Evolutionary conservation across 371 early-diverging fungal species (phyloP), one percentile per base, ranked within the genome.

Genomic region (Homolaphlyctis polyrhiza): DNA sequence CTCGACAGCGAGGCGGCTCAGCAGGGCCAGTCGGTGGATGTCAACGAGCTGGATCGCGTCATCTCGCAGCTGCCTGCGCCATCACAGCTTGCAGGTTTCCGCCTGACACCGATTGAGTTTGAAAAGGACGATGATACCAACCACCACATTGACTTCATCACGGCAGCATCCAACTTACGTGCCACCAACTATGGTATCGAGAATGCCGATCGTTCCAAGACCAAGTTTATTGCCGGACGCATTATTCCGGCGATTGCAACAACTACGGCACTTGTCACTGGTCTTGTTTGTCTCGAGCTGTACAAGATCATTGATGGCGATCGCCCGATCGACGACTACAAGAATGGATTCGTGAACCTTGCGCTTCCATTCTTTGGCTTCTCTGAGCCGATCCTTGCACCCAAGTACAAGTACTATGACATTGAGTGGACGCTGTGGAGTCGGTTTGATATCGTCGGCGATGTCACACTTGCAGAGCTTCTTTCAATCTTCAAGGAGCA

Each of bases 231-330:
- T 81, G 99, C 99, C 2, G 99, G 99, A 39, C 95, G 95, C 79
- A 99, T 99, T 67, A 99, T 99, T 68, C 99, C 99, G 29, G 99
- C 99, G 47, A 99, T 99, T 82, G 99, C 99, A 11, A 99, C 99
- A 1, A 99, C 99, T 0, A 99, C 99, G 0, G 92, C 99, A 13
- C 82, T 99, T 69, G 96, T 99, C 6, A 96, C 99, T 35, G 99
- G 99, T 45, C 81, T 99, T 43, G 95, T 97, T 21, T 95, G 97
- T 75, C 81, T 99, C 60, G 99, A 99, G 81, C 79, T 98, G 61
- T 95, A 93, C 89, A 98, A 98, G 89, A 75, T 88, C 45, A 79
- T 91, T 66, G 91, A 87, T 63, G 86, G 86, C 16, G 87, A 90
- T 58, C 79, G 82, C n/a, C 84, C 86, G 68, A 74, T 98, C 43